These are phyloP conservation scores for Amauroascus verrucosus DNA, from an alignment of 2,329 filamentous ascomycete genomes.

Conservation along the genomic window DNA sequence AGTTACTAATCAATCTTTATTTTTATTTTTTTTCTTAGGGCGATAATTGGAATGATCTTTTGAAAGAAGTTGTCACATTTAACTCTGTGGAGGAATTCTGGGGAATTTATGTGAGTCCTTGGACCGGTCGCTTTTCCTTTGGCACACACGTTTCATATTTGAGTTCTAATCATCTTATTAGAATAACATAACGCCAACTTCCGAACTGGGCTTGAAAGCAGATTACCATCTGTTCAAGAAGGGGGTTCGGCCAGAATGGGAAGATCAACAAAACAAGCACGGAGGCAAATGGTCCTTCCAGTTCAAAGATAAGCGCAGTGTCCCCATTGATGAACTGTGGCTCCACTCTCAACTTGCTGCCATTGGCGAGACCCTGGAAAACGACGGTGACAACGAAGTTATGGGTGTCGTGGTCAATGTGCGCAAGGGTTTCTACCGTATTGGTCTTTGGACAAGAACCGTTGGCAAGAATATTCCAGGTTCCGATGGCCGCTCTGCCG, in stretches of 20 bases:
- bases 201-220: conserved; percentile 91
- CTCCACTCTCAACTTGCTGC: conserved; percentile 92
- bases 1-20: background rate
- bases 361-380: conserved; percentile 95
- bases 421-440: conserved; percentile 93
- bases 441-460: conserved; percentile 94
- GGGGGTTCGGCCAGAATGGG: conserved; percentile 95
- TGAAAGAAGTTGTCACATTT: conserved; percentile 98
- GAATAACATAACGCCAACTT: conserved; percentile 98
- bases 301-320: conserved; percentile 74
- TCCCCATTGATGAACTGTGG: conserved; percentile 93
- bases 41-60: conserved; percentile 95
- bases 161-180: conserved; percentile 31
- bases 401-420: conserved; percentile 99
- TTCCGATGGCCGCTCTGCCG: conserved; percentile 62
- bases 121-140: background rate
- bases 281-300: conserved; percentile 98
- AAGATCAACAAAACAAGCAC: conserved; percentile 97
- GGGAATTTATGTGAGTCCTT: conserved; percentile 82
- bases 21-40: conserved; percentile 45
- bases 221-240: conserved; percentile 99
- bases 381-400: conserved; percentile 84
- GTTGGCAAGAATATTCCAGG: conserved; percentile 73
- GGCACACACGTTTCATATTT: background rate
- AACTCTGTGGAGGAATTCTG: conserved; percentile 99